Evolutionary conservation across 2,329 filamentous ascomycete genomes (phyloP).

Genomic region (Sporothrix dimorphospora): DNA sequence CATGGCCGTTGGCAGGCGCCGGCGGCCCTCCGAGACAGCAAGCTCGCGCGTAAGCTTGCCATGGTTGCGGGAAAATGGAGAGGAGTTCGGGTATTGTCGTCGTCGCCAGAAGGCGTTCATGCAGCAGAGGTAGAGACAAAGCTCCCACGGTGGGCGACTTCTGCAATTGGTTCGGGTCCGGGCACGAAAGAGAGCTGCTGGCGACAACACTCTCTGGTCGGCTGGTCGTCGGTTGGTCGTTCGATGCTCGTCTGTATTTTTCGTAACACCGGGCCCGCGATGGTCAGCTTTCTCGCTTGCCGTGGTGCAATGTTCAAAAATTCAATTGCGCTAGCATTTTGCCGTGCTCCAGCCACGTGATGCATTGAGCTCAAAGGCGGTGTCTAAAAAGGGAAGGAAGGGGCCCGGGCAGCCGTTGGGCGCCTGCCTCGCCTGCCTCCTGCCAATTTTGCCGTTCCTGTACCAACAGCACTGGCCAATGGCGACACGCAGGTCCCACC

Average conservation of each 20-base stretch:
- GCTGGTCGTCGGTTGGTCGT: not conserved
- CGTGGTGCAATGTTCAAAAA: conserved; percentile 26
- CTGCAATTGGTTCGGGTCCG: not conserved
- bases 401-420: not conserved
- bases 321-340: conserved; percentile 29
- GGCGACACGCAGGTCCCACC: conserved; percentile 19
- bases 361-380: not conserved
- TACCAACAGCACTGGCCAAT: conserved; percentile 17
- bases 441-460: conserved; percentile 18
- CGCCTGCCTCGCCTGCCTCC: not conserved
- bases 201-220: not conserved
- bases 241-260: not conserved
- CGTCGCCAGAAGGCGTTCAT: conserved; percentile 19
- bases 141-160: not conserved
- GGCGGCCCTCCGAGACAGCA: conserved; percentile 19
- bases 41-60: conserved; percentile 31
- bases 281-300: conserved; percentile 16
- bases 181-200: not conserved
- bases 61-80: conserved; percentile 7
- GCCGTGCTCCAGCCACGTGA: not conserved
- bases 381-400: not conserved
- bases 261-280: not conserved
- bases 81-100: not conserved
- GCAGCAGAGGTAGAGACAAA: not conserved
- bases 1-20: conserved; percentile 15